Base-by-base conservation (phyloP, 1,284 basidiomycete genomes). In the Blastosporella zonata region DNA sequence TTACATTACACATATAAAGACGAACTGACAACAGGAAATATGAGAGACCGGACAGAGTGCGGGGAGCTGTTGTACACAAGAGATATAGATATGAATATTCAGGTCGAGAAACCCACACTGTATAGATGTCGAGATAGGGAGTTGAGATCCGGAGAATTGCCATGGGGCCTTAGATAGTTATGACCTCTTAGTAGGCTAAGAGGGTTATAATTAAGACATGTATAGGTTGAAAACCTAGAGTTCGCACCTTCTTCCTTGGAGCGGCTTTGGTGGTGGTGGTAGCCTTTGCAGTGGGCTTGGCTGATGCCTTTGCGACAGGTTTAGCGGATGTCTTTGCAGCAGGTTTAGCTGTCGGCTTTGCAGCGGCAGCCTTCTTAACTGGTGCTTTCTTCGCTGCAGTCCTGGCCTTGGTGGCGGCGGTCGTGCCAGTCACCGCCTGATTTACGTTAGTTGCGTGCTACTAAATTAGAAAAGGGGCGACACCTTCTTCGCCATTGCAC, bases 401-500 rank as follows among this genome's bases (percentile, higher is more conserved):
- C 64, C 76, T 84, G 1, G 68, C 68, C 65, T 78, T 79, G 0
- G 65, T 64, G 17, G 75, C 41, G 15, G 68, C 53, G 18, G 66
- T 67, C 17, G 70, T 70, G 23, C 81, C 78, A 40, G 77, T 82
- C 17, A 72, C 66, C 46, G 72, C 67, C 81, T 82, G 34, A 13
- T 3, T 2, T 42, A 28, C 47, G 47, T 25, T n/a, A 56, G 34
- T 28, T 20, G 8, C 50, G 35, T 55, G 15, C 43, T 10, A 18
- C 12, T 3, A 7, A 31, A 31, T 7, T 31, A 22, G 20, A 15
- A 29, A 38, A 12, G 3, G 46, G n/a, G 21, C 39, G 55, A 21
- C 21, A 80, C 81, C 74, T 79, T 81, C 74, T 82, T 82, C 1
- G 73, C 77, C 8, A 69, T 33, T 43, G 69, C 75, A 34, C 81